Base-by-base conservation (phyloP, 108 stramenopile genomes). In the Aureococcus anophagefferens region DNA sequence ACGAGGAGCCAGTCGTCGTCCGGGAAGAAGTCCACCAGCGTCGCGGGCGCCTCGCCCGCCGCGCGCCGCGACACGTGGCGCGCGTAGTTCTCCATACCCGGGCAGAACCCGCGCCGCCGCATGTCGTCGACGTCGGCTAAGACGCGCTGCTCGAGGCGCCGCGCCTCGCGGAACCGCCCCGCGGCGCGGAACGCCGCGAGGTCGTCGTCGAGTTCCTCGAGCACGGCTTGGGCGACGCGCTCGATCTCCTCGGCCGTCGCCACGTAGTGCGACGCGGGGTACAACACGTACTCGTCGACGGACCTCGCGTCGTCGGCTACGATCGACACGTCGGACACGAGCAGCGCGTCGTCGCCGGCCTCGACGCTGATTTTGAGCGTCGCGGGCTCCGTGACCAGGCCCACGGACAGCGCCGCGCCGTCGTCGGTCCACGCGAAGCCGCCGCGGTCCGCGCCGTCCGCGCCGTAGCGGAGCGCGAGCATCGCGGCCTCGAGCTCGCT, bases 11-110 rank as follows among this genome's bases (percentile, higher is more conserved):
- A 89, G 37, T 86, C 87, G 28, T 69, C 46, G n/a, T 68, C 68
- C 16, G 37, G 45, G 66, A 91, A 78, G 63, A 87, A 89, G 64
- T 87, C 87, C 36, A 91, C 30, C 51, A 91, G 77, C 29, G 87
- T 88, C 35, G 82, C 85, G 1, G 89, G 89, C 34, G 89, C 74
- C 40, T 76, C 84, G 4, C 86, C 87, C 18, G 74, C 77, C 25
- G 64, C 74, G 37, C 87, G 75, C 21, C 84, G 76, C 17, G 83
- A 76, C 69, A 90, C 67, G 72, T 89, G 88, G 35, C 90, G 78
- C 68, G 83, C 82, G 76, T 90, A 90, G 66, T 90, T 90, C 74
- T 90, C 90, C 0, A 82, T 72, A 0, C 90, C 90, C 46, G 80
- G 46, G 70, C 90, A 91, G 44, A 63, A 79, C 30, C 90, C 86